Base-by-base conservation (phyloP, 441 rosid species). In the Bocquillonia castaneifolia region DNA sequence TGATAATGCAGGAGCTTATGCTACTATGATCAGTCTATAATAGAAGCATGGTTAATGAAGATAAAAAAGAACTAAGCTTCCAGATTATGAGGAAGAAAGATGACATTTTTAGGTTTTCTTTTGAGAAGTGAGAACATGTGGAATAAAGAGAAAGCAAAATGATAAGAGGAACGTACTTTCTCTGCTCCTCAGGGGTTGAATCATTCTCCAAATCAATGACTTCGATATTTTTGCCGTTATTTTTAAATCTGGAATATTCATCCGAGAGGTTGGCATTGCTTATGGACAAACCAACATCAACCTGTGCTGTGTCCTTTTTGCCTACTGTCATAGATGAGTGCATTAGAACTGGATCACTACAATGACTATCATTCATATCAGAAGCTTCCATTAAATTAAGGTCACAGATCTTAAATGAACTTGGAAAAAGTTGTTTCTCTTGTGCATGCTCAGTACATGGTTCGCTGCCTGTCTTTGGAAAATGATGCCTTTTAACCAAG, bases 181-280 rank as follows among this genome's bases (percentile, higher is more conserved):
- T 77, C 56, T 79, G 88, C 18, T 83, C 82, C 72, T 81, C 92
- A 25, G 75, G 81, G 44, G 74, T 73, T 53, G 85, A 80, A 80
- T 91, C 98, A 75, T 77, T 83, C 74, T 93, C 97, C 74, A 93
- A 78, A 75, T 91, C 95, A 80, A 93, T 93, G 73, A 93, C 83
- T 85, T 93, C 96, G 67, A 93, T 86, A 74, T 78, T 91, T 76
- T 82, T 88, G 67, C 79, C 83, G 72, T 80, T 77, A 74, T 80
- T 78, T 72, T 77, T 69, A 70, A 63, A 77, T 56, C 84, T 80
- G 74, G 67, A 69, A 75, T 70, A 81, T 58, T 80, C 92, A 75
- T 77, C 75, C 66, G 91, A 75, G 75, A 77, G 71, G 68, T 80
- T 81, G 50, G 88, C 72, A 68, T 84, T 88, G 77, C 86, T 88